Evolutionary conservation across 1,139 yeast genomes (phyloP).

Genomic region (Yamadazyma triangularis): DNA sequence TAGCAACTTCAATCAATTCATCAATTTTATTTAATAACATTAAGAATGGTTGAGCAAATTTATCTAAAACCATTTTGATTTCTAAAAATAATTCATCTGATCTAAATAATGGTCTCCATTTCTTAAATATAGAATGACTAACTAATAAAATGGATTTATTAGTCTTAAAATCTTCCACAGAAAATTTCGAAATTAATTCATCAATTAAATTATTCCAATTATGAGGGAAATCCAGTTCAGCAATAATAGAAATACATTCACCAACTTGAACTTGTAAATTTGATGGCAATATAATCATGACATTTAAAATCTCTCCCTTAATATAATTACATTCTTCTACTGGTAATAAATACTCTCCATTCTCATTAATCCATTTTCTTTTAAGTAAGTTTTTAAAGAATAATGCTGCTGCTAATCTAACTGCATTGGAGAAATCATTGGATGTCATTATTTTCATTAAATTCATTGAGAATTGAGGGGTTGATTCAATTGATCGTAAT

Average conservation of each 20-base stretch:
- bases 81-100: constrained; percentile 87
- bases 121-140: constrained; percentile 91
- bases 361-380: constrained; percentile 86
- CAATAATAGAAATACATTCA: constrained; percentile 87
- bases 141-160: constrained; percentile 87
- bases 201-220: constrained; percentile 81
- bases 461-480: constrained; percentile 70
- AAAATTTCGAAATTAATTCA: constrained; percentile 63
- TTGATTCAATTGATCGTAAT: constrained; percentile 56
- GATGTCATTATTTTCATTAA: constrained; percentile 77
- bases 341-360: constrained; percentile 70
- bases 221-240: constrained; percentile 94
- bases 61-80: constrained; percentile 79
- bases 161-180: constrained; percentile 59
- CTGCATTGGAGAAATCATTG: constrained; percentile 45
- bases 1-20: constrained; percentile 47
- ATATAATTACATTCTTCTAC: constrained; percentile 60
- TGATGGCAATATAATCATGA: constrained; percentile 78
- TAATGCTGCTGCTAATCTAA: constrained; percentile 83
- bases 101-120: constrained; percentile 94
- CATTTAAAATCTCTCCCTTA: constrained; percentile 69
- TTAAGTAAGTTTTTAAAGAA: constrained; percentile 85
- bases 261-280: constrained; percentile 86
- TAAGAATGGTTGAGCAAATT: constrained; percentile 80
- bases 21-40: constrained; percentile 65